A percentile compares a stretch with the other conserved stretches of the same genome.
Conservation (phyloP, 139 green algal genomes). For the Yamagishiella unicocca region DNA sequence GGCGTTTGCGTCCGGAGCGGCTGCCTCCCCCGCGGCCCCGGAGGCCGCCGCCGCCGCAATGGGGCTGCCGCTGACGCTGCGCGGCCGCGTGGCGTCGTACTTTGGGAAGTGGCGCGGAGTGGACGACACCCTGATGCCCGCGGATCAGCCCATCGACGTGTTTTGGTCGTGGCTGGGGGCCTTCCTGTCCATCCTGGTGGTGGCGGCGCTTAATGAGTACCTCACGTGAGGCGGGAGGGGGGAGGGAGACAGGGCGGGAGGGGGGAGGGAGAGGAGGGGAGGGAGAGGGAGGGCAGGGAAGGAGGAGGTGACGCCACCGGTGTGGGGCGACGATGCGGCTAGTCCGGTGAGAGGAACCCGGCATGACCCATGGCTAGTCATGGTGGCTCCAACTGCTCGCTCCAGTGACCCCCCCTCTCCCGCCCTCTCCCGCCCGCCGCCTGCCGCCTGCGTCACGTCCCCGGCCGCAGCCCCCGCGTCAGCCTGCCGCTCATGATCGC, state of each 20-base stretch:
- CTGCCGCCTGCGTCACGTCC: no score
- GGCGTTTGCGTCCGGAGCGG: background rate
- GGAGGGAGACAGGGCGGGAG: no score
- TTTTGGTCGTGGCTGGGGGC: conserved; percentile 58
- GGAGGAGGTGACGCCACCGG: no score
- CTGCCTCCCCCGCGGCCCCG: conserved; percentile 14
- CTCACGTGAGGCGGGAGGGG: conserved; percentile 33
- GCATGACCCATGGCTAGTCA: no score
- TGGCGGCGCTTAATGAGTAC: conserved; percentile 40
- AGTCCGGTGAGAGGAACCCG: no score
- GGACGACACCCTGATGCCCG: conserved; percentile 33
- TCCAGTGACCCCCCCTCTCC: background rate
- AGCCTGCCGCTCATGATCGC: conserved; percentile 55
- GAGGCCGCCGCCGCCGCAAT: conserved; percentile 11
- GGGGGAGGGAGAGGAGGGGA: no score
- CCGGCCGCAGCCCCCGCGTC: conserved; percentile 18
- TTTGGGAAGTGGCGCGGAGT: conserved; percentile 43
- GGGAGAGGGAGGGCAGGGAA: no score
- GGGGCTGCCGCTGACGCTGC: background rate
- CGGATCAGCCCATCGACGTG: background rate
- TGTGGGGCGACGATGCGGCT: no score
- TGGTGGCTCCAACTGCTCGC: no score
- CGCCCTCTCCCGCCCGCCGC: no score
- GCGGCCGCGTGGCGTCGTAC: conserved; percentile 19
- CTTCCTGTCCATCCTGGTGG: conserved; percentile 53